Base-by-base conservation (phyloP, 2,329 filamentous ascomycete genomes). In the Beauveria caledonica region DNA sequence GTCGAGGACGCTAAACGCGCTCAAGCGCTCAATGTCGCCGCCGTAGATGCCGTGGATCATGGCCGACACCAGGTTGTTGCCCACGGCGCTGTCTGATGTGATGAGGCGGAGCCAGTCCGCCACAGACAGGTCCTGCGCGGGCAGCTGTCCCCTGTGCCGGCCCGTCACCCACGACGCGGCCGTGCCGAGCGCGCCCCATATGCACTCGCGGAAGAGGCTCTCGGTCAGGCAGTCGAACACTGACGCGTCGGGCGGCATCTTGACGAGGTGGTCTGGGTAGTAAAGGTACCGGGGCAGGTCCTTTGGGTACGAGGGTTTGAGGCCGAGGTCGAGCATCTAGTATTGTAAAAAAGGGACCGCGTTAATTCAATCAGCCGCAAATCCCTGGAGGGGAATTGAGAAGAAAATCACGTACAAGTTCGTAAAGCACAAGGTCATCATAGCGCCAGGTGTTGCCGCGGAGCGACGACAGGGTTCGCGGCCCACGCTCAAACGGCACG, bases 11-110 rank as follows among this genome's bases (percentile, higher is more conserved):
- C 84, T 85, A 66, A 84, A 85, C 52, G 84, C 85, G 72, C 92
- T 96, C 55, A 97, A 77, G 69, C 87, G 81, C 71, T 89, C 85
- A 52, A 96, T 84, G 73, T 97, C 89, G 5, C 94, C 94, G 23
- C 92, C 94, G 72, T 95, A 96, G 62, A 97, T 91, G 46, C 94
- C 94, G 72, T 97, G 94, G 58, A 91, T 68, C 69, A 86, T 75
- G 56, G 87, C 91, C 5, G 91, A 96, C 7, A 85, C 74, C 19
- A 96, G 58, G 67, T 95, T 92, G 66, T 94, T 80, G 15, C 85
- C 84, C 7, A 89, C 64, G 39, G 68, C 61, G 44, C 63, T 58
- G 63, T 69, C 70, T 44, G 68, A 66, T 54, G 63, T 70, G 44
- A 74, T 57, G 17, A 65, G 55, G 40, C 70, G 66, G 46, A 76